Evolutionary conservation across 805 yeast species (phyloP).

Genomic region (Vanderwaltozyma verrucispora): DNA sequence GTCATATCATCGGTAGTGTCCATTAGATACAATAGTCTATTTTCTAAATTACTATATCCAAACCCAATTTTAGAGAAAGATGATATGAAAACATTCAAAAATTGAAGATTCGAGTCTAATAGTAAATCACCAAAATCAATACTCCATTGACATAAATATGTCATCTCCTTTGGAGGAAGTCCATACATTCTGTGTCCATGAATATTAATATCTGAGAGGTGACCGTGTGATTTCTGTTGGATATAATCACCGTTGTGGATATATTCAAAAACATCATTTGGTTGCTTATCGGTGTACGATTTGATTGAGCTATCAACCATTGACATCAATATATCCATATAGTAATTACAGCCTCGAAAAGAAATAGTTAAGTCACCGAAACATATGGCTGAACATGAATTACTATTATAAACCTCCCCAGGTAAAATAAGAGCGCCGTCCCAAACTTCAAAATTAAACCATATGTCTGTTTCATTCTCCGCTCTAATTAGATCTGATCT

Average conservation of each 20-base stretch:
- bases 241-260: conserved; percentile 22
- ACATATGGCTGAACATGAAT: conserved; percentile 48
- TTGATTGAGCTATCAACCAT: conserved; percentile 12
- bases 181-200: conserved; percentile 95
- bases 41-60: conserved; percentile 67
- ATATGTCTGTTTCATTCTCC: conserved; percentile 68
- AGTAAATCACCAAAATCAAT: conserved; percentile 52
- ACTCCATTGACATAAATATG: conserved; percentile 88
- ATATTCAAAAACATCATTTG: conserved; percentile 17
- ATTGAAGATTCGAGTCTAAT: conserved; percentile 40
- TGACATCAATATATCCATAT: conserved; percentile 83
- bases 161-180: conserved; percentile 76
- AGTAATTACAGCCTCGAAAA: conserved; percentile 78
- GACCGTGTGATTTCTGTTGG: conserved; percentile 12
- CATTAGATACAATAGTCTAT: conserved; percentile 48
- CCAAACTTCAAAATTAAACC: conserved; percentile 58
- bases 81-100: conserved; percentile 34
- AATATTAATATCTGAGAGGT: conserved; percentile 40
- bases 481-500: conserved; percentile 31
- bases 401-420: conserved; percentile 52
- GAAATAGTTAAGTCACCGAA: conserved; percentile 66
- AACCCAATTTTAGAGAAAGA: conserved; percentile 42
- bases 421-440: conserved; percentile 72
- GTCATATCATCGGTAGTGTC: conserved; percentile 61
- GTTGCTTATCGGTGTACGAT: conserved; percentile 7